These are phyloP conservation scores for Trichoderma polysporum DNA, from an alignment of 2,329 filamentous ascomycete genomes.

Conservation along the genomic window DNA sequence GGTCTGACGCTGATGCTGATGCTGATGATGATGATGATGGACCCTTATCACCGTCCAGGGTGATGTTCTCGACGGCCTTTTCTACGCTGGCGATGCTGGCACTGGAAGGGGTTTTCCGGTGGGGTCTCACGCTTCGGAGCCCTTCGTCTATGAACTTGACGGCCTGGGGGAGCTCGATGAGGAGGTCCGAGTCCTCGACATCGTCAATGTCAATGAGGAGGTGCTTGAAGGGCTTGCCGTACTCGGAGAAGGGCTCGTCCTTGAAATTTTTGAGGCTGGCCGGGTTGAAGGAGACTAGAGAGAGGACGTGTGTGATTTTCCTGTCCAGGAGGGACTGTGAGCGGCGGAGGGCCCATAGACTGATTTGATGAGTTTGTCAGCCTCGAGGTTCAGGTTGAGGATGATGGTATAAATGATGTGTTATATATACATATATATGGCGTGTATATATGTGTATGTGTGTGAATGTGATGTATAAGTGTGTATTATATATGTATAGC, in stretches of 20 bases:
- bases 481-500: not conserved
- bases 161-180: slow-evolving; percentile 75
- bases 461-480: not conserved
- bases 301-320: slow-evolving; percentile 88
- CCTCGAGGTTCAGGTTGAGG: not conserved
- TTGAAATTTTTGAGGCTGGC: slow-evolving; percentile 45
- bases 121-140: slow-evolving; percentile 41
- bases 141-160: slow-evolving; percentile 82
- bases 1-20: not conserved
- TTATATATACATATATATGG: not conserved
- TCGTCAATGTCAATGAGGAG: slow-evolving; percentile 85
- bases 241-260: slow-evolving; percentile 48
- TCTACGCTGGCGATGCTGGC: slow-evolving; percentile 8
- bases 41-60: not conserved
- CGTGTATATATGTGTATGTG: not conserved
- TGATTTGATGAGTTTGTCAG: slow-evolving; percentile 37
- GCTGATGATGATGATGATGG: not conserved
- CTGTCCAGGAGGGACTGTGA: slow-evolving; percentile 67
- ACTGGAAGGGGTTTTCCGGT: not conserved
- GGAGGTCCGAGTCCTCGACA: slow-evolving; percentile 81
- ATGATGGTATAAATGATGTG: not conserved
- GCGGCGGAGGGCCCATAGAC: slow-evolving; percentile 75
- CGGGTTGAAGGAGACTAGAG: slow-evolving; percentile 63
- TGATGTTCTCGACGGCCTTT: slow-evolving; percentile 15
- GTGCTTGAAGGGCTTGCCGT: slow-evolving; percentile 64